phyloP scores from a whole-genome alignment of 75 land plant genomes.

The Sequoiadendron giganteum region DNA sequence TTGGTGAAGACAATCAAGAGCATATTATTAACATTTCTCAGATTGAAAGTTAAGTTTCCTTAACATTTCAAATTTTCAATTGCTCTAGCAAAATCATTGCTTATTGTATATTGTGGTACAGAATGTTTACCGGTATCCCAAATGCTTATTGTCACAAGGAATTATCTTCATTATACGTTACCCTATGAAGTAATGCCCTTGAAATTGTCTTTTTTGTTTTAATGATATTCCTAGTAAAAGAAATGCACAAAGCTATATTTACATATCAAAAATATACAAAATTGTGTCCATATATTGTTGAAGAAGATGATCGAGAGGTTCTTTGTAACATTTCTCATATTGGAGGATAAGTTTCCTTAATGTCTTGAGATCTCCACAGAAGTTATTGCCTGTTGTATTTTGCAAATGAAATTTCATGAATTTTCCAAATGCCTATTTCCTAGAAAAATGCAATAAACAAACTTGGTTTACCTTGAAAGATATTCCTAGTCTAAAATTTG shows the following conservation, averaged over 20 bases:
- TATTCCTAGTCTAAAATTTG: too few species aligned
- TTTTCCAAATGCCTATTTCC: too few species aligned
- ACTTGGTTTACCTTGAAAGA: too few species aligned
- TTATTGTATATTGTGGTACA: not conserved
- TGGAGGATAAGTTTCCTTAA: too few species aligned
- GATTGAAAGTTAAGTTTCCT: not conserved
- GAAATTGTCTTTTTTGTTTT: too few species aligned
- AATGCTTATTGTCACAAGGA: not conserved
- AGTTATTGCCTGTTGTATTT: too few species aligned
- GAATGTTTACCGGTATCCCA: not conserved
- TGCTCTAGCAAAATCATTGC: not conserved
- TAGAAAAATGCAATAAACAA: too few species aligned
- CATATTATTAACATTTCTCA: not conserved
- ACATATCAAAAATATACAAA: not conserved
- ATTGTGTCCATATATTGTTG: too few species aligned
- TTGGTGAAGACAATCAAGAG: not conserved
- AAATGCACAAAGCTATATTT: not conserved
- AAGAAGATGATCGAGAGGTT: too few species aligned
- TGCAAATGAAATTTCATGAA: too few species aligned
- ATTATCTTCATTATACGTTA: not conserved
- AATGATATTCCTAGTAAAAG: not conserved
- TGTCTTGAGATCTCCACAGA: too few species aligned
- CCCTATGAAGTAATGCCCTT: not conserved
- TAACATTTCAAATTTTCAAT: not conserved
- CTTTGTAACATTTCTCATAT: too few species aligned